A percentile compares a stretch with the other conserved stretches of the same genome.
These are phyloP conservation scores for Malbranchea zuffiana DNA, from an alignment of 2,329 filamentous ascomycete genomes.

Conservation along the genomic window DNA sequence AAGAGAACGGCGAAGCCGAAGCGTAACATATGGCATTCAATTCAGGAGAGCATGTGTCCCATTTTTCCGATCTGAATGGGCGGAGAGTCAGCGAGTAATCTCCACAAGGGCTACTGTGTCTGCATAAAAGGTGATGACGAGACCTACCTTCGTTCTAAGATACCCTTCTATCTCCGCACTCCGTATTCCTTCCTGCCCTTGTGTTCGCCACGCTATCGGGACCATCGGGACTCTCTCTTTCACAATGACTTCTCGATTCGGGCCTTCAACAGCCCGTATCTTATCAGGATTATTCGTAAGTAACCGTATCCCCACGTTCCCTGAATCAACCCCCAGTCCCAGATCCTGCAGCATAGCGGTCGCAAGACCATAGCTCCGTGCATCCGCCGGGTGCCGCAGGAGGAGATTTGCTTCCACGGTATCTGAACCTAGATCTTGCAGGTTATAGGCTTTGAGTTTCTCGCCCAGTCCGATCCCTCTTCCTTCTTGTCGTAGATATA, in stretches of 20 bases:
- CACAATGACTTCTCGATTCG: conserved; percentile 75
- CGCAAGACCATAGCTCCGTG: conserved; percentile 87
- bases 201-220: conserved; percentile 78
- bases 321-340: conserved; percentile 55
- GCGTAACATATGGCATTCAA: no score
- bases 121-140: conserved; percentile 1
- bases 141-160: conserved; percentile 76
- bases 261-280: conserved; percentile 85
- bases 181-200: conserved; percentile 64
- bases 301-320: conserved; percentile 54
- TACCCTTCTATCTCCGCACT: conserved; percentile 90
- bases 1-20: no score
- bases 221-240: conserved; percentile 91
- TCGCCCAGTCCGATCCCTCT: conserved; percentile 88
- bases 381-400: conserved; percentile 84
- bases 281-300: conserved; percentile 98
- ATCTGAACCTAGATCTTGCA: conserved; percentile 93
- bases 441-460: conserved; percentile 95
- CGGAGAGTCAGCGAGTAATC: conserved; percentile 1
- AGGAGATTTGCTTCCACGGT: conserved; percentile 93
- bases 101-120: no score
- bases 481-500: conserved; percentile 92
- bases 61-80: conserved; percentile 72
- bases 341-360: conserved; percentile 88
- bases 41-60: conserved; percentile 58